These are phyloP conservation scores for Pseudocercospora vitis DNA, from an alignment of 2,329 filamentous ascomycete genomes.

Conservation along the genomic window DNA sequence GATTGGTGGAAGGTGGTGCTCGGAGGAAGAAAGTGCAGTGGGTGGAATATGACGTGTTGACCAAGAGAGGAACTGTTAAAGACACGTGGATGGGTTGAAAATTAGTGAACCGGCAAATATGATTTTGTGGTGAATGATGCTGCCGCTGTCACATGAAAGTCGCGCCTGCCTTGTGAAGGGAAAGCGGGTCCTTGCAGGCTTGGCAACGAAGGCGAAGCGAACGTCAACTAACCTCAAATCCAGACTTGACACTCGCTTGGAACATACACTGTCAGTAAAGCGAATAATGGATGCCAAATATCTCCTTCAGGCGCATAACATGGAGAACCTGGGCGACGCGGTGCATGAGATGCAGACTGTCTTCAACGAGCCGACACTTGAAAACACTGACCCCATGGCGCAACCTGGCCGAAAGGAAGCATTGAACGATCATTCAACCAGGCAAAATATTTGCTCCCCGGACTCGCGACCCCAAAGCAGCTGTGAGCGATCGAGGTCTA, in stretches of 20 bases:
- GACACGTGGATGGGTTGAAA: constrained; percentile 51
- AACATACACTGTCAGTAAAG: not conserved
- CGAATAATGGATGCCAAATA: not conserved
- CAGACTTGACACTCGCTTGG: not conserved
- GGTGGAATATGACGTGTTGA: constrained; percentile 80
- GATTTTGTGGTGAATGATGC: not conserved
- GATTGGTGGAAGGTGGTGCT: constrained; percentile 62
- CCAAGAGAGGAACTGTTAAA: constrained; percentile 59
- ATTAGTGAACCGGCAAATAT: not conserved
- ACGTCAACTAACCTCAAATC: not conserved
- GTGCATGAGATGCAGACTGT: not conserved
- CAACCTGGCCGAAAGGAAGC: not conserved
- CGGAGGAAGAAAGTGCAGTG: constrained; percentile 68
- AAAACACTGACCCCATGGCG: not conserved
- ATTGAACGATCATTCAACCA: too few species aligned
- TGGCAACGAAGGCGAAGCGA: constrained; percentile 5
- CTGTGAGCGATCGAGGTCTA: not conserved
- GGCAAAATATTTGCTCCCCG: not conserved
- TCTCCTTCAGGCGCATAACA: not conserved
- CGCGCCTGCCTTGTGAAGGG: not conserved
- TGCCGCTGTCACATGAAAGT: constrained; percentile 6
- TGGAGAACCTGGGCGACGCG: not conserved
- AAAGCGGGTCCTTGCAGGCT: constrained; percentile 1
- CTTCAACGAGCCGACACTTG: not conserved
- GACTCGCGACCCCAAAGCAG: not conserved